Evolutionary conservation across 441 rosid species (phyloP).

Genomic region (Jatropha multifida): DNA sequence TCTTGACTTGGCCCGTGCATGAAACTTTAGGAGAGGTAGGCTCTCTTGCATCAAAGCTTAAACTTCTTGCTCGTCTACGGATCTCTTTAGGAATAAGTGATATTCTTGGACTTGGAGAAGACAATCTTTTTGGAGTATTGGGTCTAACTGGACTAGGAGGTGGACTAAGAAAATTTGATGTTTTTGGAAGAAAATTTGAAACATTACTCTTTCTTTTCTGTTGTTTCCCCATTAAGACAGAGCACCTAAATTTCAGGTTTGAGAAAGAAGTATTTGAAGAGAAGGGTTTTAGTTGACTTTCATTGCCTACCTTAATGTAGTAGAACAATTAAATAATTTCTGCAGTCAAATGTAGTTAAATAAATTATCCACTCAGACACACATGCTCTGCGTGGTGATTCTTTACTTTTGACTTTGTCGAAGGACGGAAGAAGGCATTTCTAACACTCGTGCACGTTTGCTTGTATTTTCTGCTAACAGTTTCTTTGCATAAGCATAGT

Average conservation of each 20-base stretch:
- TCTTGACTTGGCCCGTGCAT: slow-evolving; percentile 43
- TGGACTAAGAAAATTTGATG: slow-evolving; percentile 34
- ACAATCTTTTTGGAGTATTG: neutral
- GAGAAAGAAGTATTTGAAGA: neutral
- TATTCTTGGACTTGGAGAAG: slow-evolving; percentile 2
- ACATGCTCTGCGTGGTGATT: neutral
- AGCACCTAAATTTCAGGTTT: neutral
- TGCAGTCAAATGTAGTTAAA: neutral
- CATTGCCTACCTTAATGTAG: neutral
- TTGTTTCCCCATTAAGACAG: neutral
- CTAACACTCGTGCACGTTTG: neutral
- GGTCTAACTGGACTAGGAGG: slow-evolving; percentile 35
- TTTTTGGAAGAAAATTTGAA: slow-evolving; percentile 7
- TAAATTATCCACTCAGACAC: neutral
- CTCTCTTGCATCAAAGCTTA: slow-evolving; percentile 38
- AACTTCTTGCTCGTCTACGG: slow-evolving; percentile 27
- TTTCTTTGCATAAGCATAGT: too few species aligned
- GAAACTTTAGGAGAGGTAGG: slow-evolving; percentile 49
- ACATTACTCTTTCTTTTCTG: neutral
- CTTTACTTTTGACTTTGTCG: neutral
- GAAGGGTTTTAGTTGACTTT: neutral
- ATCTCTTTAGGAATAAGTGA: slow-evolving; percentile 40
- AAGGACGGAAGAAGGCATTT: neutral
- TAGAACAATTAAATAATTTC: too few species aligned
- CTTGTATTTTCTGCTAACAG: neutral